Base-by-base conservation (phyloP, 176 grass and related monocot genomes). In the Cenchrus purpureus region DNA sequence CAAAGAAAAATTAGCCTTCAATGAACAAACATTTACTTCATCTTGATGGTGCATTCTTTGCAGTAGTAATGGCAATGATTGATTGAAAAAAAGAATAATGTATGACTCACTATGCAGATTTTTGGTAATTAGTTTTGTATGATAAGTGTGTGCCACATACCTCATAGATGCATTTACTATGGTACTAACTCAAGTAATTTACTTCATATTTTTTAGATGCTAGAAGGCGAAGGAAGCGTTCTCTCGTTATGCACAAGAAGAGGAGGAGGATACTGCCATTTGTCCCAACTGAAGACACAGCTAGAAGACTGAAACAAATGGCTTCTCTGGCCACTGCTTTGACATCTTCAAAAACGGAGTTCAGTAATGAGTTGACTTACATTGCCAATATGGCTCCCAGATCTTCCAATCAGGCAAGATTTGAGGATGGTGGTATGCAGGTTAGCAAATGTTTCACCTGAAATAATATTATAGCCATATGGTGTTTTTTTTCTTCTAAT, bases 361-460 rank as follows among this genome's bases (percentile, higher is more conserved):
- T 93, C 74, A 92, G 91, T 64, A 95, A 98, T 86, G 87, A 98
- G 51, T 62, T 95, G 54, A 89, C 85, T 51, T 95, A 95, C 25
- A 62, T 98, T 46, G 68, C 87, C 40, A 78, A 71, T 74, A 92
- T 93, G 89, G 95, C 87, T 25, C 83, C 89, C 59, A 89, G 75
- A 79, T 92, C 82, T 74, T 78, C 71, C 52, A 98, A 98, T 88
- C 85, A 82, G 65, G 93, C 93, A 43, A 88, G 31, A 65, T 37
- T 95, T 64, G 89, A 98, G 76, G 81, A 90, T 84, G 95, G 89
- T 76, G 93, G 93, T 60, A 98, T 98, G 93, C 95, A 95, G 95
- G 95, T 95, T 80, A 50, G 88, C 1, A 75, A 65, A 58, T 78
- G 10, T 55, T 73, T 42, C 45, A 58, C 34, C 8, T 37, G 7